Conservation (phyloP, 352 stramenopile species). For the Peronospora destructor region DNA sequence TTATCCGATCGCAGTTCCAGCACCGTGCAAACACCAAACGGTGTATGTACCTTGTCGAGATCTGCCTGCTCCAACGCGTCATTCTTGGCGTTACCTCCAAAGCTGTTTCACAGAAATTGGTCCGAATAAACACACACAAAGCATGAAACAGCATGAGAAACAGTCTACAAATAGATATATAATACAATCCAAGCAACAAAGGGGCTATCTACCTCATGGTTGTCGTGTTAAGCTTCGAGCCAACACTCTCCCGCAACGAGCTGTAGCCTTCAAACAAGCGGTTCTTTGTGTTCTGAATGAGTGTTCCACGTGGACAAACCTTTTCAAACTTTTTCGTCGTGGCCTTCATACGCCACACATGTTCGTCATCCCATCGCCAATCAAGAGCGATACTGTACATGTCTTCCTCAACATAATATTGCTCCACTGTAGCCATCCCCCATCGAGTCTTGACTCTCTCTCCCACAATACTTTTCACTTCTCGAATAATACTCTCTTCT, state of each 20-base stretch:
- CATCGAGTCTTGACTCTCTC: slow-evolving; percentile 80
- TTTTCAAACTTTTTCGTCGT: slow-evolving; percentile 88
- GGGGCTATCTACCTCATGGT: slow-evolving; percentile 31
- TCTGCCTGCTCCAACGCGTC: slow-evolving; percentile 18
- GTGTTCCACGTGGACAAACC: slow-evolving; percentile 44
- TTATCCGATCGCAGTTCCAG: slow-evolving; percentile 43
- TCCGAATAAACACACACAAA: slow-evolving; percentile 5
- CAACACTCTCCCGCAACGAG: slow-evolving; percentile 55
- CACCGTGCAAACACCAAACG: slow-evolving; percentile 44
- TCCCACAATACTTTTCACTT: slow-evolving; percentile 80
- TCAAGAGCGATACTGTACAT: slow-evolving; percentile 86
- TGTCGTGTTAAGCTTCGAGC: slow-evolving; percentile 54
- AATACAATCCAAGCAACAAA: slow-evolving; percentile 10
- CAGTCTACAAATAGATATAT: slow-evolving; percentile 21
- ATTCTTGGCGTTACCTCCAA: slow-evolving; percentile 21
- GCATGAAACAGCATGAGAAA: slow-evolving; percentile 25
- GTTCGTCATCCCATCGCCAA: slow-evolving; percentile 84
- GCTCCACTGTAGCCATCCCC: slow-evolving; percentile 76
- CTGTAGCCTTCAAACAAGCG: slow-evolving; percentile 73
- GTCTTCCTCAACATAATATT: slow-evolving; percentile 83
- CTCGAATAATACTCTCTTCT: slow-evolving; percentile 59
- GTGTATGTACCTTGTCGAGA: slow-evolving; percentile 43
- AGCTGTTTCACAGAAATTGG: slow-evolving; percentile 15
- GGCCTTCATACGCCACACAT: slow-evolving; percentile 85
- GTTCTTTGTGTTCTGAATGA: slow-evolving; percentile 81